phyloP scores from a whole-genome alignment of 352 stramenopile genomes.

The Pythium phragmiticola region DNA sequence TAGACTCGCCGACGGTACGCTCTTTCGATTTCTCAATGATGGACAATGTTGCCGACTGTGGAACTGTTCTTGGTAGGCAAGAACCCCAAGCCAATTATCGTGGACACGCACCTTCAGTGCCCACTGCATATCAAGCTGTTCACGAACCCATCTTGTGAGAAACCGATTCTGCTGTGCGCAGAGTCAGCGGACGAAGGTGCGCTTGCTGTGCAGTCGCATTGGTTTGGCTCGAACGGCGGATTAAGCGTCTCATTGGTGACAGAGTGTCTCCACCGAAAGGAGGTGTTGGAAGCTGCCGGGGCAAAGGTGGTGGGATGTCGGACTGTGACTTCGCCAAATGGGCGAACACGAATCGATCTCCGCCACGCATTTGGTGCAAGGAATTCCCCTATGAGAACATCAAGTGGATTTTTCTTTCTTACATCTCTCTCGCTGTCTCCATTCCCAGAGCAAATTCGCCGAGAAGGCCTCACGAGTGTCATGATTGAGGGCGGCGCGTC shows the following conservation, averaged over 20 bases:
- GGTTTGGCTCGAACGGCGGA: neutral
- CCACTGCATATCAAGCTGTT: slow-evolving; percentile 77
- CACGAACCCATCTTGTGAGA: slow-evolving; percentile 58
- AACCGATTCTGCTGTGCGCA: slow-evolving; percentile 63
- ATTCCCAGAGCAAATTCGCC: slow-evolving; percentile 23
- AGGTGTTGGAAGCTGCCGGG: slow-evolving; percentile 42
- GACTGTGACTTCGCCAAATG: slow-evolving; percentile 19
- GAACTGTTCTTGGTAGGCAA: slow-evolving; percentile 29
- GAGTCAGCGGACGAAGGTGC: slow-evolving; percentile 24
- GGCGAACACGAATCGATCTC: slow-evolving; percentile 49
- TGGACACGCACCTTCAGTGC: slow-evolving; percentile 70
- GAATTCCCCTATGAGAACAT: neutral
- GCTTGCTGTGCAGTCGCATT: neutral
- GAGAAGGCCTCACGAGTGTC: slow-evolving; percentile 51
- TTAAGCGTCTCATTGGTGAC: neutral
- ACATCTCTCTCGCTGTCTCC: neutral
- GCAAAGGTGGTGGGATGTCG: slow-evolving; percentile 46
- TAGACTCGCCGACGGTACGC: slow-evolving; percentile 50
- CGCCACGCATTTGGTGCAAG: slow-evolving; percentile 53
- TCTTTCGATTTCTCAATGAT: neutral
- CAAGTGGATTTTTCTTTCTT: neutral
- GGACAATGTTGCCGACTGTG: neutral
- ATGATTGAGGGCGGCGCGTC: slow-evolving; percentile 84
- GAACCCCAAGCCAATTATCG: slow-evolving; percentile 72
- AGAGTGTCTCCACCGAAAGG: slow-evolving; percentile 41